Base-by-base conservation (phyloP, 2,329 filamentous ascomycete species). In the Aspergillus unguis region DNA sequence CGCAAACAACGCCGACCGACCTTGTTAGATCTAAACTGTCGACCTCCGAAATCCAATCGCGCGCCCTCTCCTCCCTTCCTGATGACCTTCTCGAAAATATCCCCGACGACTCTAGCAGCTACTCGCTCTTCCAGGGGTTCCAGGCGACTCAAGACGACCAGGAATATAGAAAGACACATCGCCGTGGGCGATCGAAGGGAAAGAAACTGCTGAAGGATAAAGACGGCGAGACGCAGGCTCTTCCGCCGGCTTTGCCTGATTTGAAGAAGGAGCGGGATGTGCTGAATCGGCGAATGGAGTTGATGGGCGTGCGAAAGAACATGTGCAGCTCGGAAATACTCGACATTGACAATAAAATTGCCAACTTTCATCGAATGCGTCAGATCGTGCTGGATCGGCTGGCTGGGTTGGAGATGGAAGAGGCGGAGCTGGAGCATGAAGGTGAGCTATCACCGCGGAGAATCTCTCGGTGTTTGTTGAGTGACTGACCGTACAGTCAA, bases 311-410 rank as follows among this genome's bases (percentile, higher is more conserved):
- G 57, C 84, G 94, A 54, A 99, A 99, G 73, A 96, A 94, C 67
- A 96, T 99, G 92, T 92, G 92, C 62, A 94, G 90, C 65, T 88
- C 90, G 58, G 94, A 99, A 72, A 97, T 99, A 54, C 85, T 85
- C 55, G 94, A 99, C 66, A 96, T 99, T 56, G 94, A 99, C 74
- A 92, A 88, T 74, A 99, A 97, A 73, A 92, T 99, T 58, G 84
- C 90, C 55, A 97, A 97, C 70, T 77, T 99, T 50, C 87, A 90
- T 62, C 90, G 85, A 57, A 96, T 97, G 90, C 86, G 94, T 60
- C 88, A 86, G 66, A 95, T 96, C 56, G 88, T 97, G 42, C 73
- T 99, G 52, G 91, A 96, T 50, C 82, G 94, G 57, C 73, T 99
- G 60, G 92, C 92, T 1, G 84, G 82, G 2, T 75, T 97, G 56